Conservation (phyloP, 2,329 filamentous ascomycete genomes). For the Aspergillus alliaceus region DNA sequence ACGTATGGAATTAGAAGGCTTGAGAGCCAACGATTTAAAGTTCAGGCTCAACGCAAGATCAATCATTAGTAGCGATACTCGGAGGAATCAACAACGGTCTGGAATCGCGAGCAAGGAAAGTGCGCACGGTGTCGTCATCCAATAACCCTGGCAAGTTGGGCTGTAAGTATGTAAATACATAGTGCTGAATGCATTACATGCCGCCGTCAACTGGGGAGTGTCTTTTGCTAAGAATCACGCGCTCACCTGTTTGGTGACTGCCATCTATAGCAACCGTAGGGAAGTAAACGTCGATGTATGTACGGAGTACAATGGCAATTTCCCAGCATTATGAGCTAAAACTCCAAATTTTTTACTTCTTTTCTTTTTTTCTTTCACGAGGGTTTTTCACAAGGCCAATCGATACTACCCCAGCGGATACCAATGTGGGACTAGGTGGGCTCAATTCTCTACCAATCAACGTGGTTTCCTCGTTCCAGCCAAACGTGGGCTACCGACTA, state of each 20-base stretch:
- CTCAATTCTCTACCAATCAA: background rate
- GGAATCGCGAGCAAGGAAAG: background rate
- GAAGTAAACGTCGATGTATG: too few species aligned
- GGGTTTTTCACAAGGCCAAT: conserved; percentile 11
- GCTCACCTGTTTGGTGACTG: too few species aligned
- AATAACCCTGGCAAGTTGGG: background rate
- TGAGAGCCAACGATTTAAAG: background rate
- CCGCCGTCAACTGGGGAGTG: too few species aligned
- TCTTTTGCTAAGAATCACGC: too few species aligned
- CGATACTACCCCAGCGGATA: conserved; percentile 12
- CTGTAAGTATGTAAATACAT: background rate
- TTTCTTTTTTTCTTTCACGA: background rate
- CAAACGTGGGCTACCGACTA: background rate
- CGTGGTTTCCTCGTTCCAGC: background rate
- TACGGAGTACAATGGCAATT: too few species aligned
- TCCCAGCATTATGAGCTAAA: too few species aligned
- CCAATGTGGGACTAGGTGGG: conserved; percentile 17
- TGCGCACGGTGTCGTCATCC: conserved; percentile 13
- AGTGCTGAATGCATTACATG: background rate
- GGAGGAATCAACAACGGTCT: conserved; percentile 9
- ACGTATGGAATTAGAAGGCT: too few species aligned
- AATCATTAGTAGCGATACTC: conserved; percentile 15
- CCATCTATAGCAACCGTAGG: too few species aligned
- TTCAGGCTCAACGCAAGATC: background rate
- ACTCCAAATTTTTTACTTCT: background rate